These are phyloP conservation scores for Vigna radiata DNA, from an alignment of 306 rosid genomes.

Conservation along the genomic window DNA sequence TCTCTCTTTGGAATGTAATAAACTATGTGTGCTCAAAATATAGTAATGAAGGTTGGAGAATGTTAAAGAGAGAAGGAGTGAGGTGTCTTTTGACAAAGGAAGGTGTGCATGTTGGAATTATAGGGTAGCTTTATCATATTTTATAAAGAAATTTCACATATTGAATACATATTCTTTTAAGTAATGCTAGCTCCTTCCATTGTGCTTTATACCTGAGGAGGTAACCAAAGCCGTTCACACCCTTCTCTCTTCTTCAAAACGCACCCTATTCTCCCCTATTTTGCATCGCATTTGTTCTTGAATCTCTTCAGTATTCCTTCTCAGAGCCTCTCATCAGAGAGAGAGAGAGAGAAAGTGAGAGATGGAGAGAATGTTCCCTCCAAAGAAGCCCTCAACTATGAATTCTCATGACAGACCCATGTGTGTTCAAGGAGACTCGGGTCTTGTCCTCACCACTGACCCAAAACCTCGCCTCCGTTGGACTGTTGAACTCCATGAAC, in stretches of 20 bases:
- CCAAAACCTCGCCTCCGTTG: slow-evolving; percentile 98
- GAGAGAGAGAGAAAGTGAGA: slow-evolving; percentile 57
- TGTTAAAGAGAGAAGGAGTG: slow-evolving; percentile 42
- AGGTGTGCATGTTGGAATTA: slow-evolving; percentile 56
- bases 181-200: slow-evolving; percentile 52
- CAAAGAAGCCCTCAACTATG: slow-evolving; percentile 97
- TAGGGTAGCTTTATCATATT: slow-evolving; percentile 53
- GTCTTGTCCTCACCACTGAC: slow-evolving; percentile 98
- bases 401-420: slow-evolving; percentile 96
- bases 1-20: slow-evolving; percentile 32
- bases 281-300: slow-evolving; percentile 99
- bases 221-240: slow-evolving; percentile 58
- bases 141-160: slow-evolving; percentile 7
- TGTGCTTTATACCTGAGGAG: slow-evolving; percentile 55
- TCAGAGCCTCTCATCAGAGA: slow-evolving; percentile 54
- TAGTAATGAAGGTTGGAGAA: slow-evolving; percentile 37
- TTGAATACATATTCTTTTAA: slow-evolving; percentile 47
- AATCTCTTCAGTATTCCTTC: slow-evolving; percentile 68
- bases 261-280: slow-evolving; percentile 91
- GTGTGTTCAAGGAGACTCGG: slow-evolving; percentile 98
- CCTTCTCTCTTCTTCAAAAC: slow-evolving; percentile 72
- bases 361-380: slow-evolving; percentile 91
- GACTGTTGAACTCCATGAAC: slow-evolving; percentile 98
- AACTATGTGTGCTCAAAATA: slow-evolving; percentile 27
- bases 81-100: slow-evolving; percentile 69